phyloP scores from a whole-genome alignment of 1,284 basidiomycete genomes.

The Naganishia sp. region DNA sequence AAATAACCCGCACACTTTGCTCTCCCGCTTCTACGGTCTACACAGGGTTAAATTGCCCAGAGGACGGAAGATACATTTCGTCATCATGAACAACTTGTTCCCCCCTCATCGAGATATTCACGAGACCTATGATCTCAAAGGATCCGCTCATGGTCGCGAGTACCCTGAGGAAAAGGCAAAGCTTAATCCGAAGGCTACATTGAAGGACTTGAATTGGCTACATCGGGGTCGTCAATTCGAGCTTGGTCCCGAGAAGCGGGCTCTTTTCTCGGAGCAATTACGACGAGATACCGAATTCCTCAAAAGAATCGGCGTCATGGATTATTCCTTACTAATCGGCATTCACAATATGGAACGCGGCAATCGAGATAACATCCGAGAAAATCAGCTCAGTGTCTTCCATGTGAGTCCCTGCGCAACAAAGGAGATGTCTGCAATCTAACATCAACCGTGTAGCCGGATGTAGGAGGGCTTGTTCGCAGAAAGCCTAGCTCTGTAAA shows the following conservation, averaged over 20 bases:
- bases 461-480: conserved; percentile 59
- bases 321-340: conserved; percentile 91
- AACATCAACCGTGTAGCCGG: conserved; percentile 58
- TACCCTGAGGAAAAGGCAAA: conserved; percentile 82
- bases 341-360: conserved; percentile 90
- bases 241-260: conserved; percentile 90
- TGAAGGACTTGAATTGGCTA: conserved; percentile 98
- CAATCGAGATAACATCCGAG: conserved; percentile 85
- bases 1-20: conserved; percentile 87
- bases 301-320: conserved; percentile 85
- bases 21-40: conserved; percentile 92
- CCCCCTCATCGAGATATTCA: conserved; percentile 96
- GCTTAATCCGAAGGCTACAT: conserved; percentile 78
- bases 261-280: conserved; percentile 85
- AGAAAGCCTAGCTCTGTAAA: conserved; percentile 64
- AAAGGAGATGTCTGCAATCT: neutral
- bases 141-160: conserved; percentile 83
- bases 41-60: conserved; percentile 94
- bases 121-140: conserved; percentile 97
- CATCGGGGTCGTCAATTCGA: conserved; percentile 74
- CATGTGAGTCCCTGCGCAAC: conserved; percentile 60
- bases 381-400: conserved; percentile 87
- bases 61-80: conserved; percentile 95
- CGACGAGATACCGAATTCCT: conserved; percentile 82
- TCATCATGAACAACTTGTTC: conserved; percentile 99